Conservation (phyloP, 2,329 filamentous ascomycete species). For the Fusarium scirpi region DNA sequence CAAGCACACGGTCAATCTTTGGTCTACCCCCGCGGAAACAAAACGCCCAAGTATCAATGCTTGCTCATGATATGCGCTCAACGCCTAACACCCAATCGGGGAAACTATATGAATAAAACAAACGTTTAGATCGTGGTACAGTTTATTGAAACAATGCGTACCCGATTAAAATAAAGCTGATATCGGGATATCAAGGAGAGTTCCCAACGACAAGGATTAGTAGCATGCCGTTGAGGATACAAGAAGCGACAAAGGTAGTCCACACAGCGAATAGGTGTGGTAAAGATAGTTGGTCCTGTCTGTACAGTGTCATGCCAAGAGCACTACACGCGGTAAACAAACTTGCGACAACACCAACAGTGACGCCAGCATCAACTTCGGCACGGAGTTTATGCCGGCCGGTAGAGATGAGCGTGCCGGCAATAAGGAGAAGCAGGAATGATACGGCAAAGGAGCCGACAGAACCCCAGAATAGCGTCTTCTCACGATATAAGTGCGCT, state of each 20-base stretch:
- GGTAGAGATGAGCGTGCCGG: slow-evolving; percentile 73
- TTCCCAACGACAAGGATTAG: slow-evolving; percentile 58
- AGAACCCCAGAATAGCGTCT: slow-evolving; percentile 66
- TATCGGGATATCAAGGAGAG: slow-evolving; percentile 44
- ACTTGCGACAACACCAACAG: slow-evolving; percentile 75
- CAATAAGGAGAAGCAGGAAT: slow-evolving; percentile 72
- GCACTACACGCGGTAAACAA: slow-evolving; percentile 72
- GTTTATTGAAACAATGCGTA: not conserved
- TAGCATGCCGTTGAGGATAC: slow-evolving; percentile 59
- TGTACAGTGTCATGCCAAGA: slow-evolving; percentile 68
- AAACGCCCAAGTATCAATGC: slow-evolving; percentile 3
- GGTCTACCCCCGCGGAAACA: not conserved
- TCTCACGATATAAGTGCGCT: slow-evolving; percentile 63
- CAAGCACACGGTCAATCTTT: not conserved
- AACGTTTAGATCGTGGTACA: slow-evolving; percentile 14
- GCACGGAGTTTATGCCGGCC: slow-evolving; percentile 74
- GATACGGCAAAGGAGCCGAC: slow-evolving; percentile 68
- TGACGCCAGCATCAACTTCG: slow-evolving; percentile 80
- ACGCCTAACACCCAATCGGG: slow-evolving; percentile 30
- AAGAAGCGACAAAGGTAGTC: slow-evolving; percentile 53
- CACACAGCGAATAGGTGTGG: slow-evolving; percentile 58
- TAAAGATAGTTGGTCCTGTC: slow-evolving; percentile 59
- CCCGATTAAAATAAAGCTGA: slow-evolving; percentile 1
- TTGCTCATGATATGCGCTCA: slow-evolving; percentile 34
- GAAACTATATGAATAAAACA: slow-evolving; percentile 7